These are phyloP conservation scores for Gnomoniopsis sp. DNA, from an alignment of 2,329 filamentous ascomycete species.

Conservation along the genomic window DNA sequence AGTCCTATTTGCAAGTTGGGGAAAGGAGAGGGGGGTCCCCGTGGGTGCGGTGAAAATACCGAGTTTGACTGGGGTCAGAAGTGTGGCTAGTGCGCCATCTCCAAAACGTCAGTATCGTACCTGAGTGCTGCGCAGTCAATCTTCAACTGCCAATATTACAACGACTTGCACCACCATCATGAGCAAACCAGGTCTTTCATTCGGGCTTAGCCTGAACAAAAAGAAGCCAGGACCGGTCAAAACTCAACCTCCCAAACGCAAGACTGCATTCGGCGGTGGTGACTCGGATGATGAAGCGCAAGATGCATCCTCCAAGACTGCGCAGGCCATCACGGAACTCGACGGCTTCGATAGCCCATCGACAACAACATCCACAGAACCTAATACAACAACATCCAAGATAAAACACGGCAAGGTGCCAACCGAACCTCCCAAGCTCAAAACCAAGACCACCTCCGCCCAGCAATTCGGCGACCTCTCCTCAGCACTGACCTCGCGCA, in stretches of 20 bases:
- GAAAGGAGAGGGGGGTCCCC: not conserved
- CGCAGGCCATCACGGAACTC: slow-evolving; percentile 55
- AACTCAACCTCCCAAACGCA: slow-evolving; percentile 46
- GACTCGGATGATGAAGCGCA: slow-evolving; percentile 53
- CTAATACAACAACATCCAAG: slow-evolving; percentile 24
- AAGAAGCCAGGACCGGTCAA: slow-evolving; percentile 55
- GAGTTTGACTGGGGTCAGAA: not conserved
- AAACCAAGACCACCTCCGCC: slow-evolving; percentile 38
- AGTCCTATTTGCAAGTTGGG: too few species aligned
- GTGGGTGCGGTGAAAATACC: not conserved
- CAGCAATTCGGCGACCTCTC: slow-evolving; percentile 64
- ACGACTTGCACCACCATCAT: slow-evolving; percentile 26
- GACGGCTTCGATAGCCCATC: slow-evolving; percentile 41
- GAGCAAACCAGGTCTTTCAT: slow-evolving; percentile 47
- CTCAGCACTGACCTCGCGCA: slow-evolving; percentile 58
- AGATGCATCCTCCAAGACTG: slow-evolving; percentile 32
- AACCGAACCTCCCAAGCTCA: slow-evolving; percentile 40
- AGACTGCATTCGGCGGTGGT: slow-evolving; percentile 56
- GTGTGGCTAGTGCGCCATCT: slow-evolving; percentile 11
- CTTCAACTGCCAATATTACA: not conserved
- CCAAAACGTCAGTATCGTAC: slow-evolving; percentile 1
- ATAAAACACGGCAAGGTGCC: slow-evolving; percentile 29
- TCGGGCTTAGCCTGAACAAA: slow-evolving; percentile 59
- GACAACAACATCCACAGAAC: slow-evolving; percentile 4
- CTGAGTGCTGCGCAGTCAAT: not conserved